Evolutionary conservation across 768 basidiomycete species (phyloP).

Genomic region (Hortiboletus campestris): DNA sequence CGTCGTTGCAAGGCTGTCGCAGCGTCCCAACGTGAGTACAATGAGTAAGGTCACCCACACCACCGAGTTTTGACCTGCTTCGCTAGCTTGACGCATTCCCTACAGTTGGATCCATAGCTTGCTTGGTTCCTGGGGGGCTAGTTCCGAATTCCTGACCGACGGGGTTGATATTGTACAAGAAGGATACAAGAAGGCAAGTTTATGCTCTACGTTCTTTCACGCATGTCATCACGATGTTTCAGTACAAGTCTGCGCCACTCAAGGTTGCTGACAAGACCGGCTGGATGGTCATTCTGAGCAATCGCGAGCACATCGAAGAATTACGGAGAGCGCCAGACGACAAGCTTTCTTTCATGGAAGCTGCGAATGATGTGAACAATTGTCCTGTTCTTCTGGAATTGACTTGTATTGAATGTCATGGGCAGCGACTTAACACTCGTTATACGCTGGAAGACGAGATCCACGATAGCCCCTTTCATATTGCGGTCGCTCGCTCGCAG

Average conservation of each 20-base stretch:
- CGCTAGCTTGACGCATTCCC: slow-evolving; percentile 29
- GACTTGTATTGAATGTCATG: neutral
- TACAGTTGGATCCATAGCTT: slow-evolving; percentile 21
- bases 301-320: too few relatives aligned
- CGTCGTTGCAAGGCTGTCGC: neutral
- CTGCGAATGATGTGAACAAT: slow-evolving; percentile 32
- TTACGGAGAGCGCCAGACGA: slow-evolving; percentile 39
- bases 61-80: neutral
- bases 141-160: slow-evolving; percentile 13
- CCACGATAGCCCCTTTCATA: slow-evolving; percentile 15
- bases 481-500: slow-evolving; percentile 21
- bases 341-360: slow-evolving; percentile 34
- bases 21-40: neutral
- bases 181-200: slow-evolving; percentile 32
- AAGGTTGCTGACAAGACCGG: slow-evolving; percentile 23
- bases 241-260: slow-evolving; percentile 31
- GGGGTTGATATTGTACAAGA: slow-evolving; percentile 26
- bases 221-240: neutral
- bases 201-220: neutral
- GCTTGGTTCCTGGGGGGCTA: slow-evolving; percentile 25
- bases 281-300: slow-evolving; percentile 14
- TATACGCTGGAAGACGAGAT: slow-evolving; percentile 38
- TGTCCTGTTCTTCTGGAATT: neutral
- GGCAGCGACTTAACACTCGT: slow-evolving; percentile 24
- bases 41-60: too few relatives aligned